These are phyloP conservation scores for Yamadazyma laniorum DNA, from an alignment of 805 yeast species.

Conservation along the genomic window DNA sequence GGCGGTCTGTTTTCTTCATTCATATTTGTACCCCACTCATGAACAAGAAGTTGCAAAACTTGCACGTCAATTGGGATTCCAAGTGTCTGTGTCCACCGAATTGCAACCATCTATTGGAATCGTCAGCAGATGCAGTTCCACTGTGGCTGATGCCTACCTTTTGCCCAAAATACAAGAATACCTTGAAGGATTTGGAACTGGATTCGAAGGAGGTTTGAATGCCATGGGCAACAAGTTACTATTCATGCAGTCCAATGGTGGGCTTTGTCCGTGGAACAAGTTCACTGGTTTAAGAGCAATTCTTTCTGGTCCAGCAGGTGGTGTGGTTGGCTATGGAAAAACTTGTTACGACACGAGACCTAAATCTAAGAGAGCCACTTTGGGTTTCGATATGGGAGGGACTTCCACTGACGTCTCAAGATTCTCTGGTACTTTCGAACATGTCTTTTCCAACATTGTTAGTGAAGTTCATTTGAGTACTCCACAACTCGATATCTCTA, in stretches of 20 bases:
- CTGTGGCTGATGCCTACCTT: constrained; percentile 38
- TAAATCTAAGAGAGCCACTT: constrained; percentile 19
- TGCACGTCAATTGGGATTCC: constrained; percentile 29
- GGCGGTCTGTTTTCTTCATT: constrained; percentile 34
- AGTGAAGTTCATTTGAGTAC: constrained; percentile 69
- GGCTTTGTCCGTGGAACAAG: constrained; percentile 71
- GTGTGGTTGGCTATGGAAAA: constrained; percentile 84
- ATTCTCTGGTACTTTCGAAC: constrained; percentile 50
- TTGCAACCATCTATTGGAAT: constrained; percentile 37
- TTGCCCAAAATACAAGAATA: constrained; percentile 31
- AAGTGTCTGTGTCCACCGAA: constrained; percentile 30
- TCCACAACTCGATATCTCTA: constrained; percentile 39
- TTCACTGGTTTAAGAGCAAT: constrained; percentile 85
- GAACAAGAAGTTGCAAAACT: constrained; percentile 29
- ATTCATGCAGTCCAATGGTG: constrained; percentile 95
- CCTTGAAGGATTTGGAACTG: constrained; percentile 29
- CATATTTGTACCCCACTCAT: constrained; percentile 32
- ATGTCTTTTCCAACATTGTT: constrained; percentile 76
- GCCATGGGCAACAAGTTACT: constrained; percentile 52
- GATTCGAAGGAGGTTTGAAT: constrained; percentile 32
- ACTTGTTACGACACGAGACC: constrained; percentile 56
- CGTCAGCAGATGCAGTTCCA: constrained; percentile 32
- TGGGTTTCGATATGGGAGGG: constrained; percentile 42
- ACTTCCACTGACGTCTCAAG: constrained; percentile 44
- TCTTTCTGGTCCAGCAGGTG: constrained; percentile 93